These are phyloP conservation scores for Lentinula novae-zelandiae DNA, from an alignment of 1,284 basidiomycete species.

Conservation along the genomic window DNA sequence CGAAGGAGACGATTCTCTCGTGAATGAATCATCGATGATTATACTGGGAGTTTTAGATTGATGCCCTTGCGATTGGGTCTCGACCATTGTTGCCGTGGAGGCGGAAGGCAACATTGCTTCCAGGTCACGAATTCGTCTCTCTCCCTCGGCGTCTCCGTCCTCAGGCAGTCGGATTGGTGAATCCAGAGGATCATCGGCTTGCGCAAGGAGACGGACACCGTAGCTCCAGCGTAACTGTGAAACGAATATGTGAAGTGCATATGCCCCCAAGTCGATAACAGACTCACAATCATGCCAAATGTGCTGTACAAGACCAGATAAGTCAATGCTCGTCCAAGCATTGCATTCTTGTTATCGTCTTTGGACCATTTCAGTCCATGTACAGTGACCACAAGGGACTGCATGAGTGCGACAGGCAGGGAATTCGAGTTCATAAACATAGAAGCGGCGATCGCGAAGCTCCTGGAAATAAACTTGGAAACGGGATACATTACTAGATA, in stretches of 20 bases:
- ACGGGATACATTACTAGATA: background rate
- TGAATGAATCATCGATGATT: slow-evolving; percentile 1
- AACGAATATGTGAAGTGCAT: background rate
- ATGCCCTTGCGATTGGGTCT: slow-evolving; percentile 15
- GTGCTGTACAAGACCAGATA: slow-evolving; percentile 93
- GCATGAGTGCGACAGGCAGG: slow-evolving; percentile 89
- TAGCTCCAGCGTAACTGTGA: slow-evolving; percentile 84
- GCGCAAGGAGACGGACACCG: slow-evolving; percentile 75
- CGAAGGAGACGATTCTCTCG: background rate
- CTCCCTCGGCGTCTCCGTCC: slow-evolving; percentile 16
- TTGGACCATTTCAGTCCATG: slow-evolving; percentile 81
- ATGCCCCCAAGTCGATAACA: background rate
- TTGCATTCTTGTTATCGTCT: slow-evolving; percentile 79
- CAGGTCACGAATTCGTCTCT: background rate
- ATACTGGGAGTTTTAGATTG: slow-evolving; percentile 8
- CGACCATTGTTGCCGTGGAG: slow-evolving; percentile 21
- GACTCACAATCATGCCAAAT: slow-evolving; percentile 84
- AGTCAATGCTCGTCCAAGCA: slow-evolving; percentile 90
- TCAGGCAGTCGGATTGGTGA: slow-evolving; percentile 22
- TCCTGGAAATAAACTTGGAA: slow-evolving; percentile 38
- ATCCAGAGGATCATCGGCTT: slow-evolving; percentile 52
- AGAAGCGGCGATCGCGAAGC: slow-evolving; percentile 80
- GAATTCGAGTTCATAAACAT: slow-evolving; percentile 95
- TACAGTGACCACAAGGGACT: slow-evolving; percentile 84
- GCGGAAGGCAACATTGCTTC: background rate